Evolutionary conservation across 108 stramenopile species (phyloP).

Genomic region (Conticribra guillardii): DNA sequence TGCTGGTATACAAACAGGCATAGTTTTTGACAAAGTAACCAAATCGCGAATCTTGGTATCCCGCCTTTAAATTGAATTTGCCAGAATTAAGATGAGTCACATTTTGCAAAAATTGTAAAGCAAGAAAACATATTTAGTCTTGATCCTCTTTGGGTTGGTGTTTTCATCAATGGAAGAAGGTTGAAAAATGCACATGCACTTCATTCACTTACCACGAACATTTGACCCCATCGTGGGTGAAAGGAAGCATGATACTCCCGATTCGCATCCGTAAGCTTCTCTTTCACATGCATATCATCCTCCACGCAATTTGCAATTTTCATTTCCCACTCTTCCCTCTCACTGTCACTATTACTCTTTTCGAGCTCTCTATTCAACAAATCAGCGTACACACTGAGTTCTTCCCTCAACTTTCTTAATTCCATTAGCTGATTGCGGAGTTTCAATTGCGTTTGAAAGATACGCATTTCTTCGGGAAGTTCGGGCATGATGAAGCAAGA

Average conservation of each 20-base stretch:
- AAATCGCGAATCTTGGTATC: constrained; percentile 95
- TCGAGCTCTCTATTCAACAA: constrained; percentile 44
- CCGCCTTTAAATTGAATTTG: constrained; percentile 78
- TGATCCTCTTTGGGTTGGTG: too few species aligned
- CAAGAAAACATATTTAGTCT: too few species aligned
- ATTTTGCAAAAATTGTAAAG: too few species aligned
- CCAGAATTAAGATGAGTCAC: too few species aligned
- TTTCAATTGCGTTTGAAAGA: constrained; percentile 54
- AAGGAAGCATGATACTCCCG: constrained; percentile 75
- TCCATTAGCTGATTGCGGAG: constrained; percentile 58
- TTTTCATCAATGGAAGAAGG: too few species aligned
- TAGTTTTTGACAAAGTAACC: constrained; percentile 94
- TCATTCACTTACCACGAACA: constrained; percentile 50
- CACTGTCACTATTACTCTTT: constrained; percentile 17
- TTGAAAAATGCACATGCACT: too few species aligned
- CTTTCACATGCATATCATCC: constrained; percentile 74
- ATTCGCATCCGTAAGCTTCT: constrained; percentile 52
- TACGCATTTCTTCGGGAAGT: constrained; percentile 82
- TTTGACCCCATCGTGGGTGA: constrained; percentile 85
- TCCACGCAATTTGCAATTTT: constrained; percentile 66
- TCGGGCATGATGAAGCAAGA: constrained; percentile 92
- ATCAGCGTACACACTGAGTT: constrained; percentile 61
- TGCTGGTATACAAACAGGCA: constrained; percentile 93
- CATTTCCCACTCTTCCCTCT: constrained; percentile 30
- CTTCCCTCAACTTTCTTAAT: constrained; percentile 67